Conservation (phyloP, 306 rosid species). For the Lathyrus sativus region DNA sequence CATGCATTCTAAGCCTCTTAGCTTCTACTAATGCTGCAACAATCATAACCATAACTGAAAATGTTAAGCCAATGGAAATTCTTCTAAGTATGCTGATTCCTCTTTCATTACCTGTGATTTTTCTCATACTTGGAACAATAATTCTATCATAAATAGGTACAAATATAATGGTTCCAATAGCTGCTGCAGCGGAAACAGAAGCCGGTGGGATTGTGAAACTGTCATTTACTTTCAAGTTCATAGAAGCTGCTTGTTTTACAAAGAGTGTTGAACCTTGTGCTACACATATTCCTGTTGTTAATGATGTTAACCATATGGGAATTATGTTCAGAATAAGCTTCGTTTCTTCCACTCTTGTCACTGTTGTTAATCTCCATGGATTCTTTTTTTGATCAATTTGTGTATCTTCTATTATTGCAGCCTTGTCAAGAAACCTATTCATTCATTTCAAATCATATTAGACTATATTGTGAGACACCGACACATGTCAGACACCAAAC, state of each 20-base stretch:
- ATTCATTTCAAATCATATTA: conserved; percentile 16
- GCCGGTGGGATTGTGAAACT: conserved; percentile 53
- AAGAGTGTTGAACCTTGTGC: conserved; percentile 51
- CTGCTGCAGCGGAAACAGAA: conserved; percentile 40
- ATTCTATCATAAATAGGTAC: conserved; percentile 47
- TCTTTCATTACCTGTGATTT: conserved; percentile 47
- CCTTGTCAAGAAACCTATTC: conserved; percentile 60
- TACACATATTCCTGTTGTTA: conserved; percentile 42
- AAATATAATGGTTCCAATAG: conserved; percentile 38
- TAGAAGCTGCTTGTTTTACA: conserved; percentile 52
- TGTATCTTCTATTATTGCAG: conserved; percentile 55
- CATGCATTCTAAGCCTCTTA: conserved; percentile 40
- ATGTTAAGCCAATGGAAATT: conserved; percentile 46
- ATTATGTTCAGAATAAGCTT: conserved; percentile 47
- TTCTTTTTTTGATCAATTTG: conserved; percentile 27
- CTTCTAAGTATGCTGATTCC: conserved; percentile 53
- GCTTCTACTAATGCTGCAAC: conserved; percentile 50
- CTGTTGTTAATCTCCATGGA: conserved; percentile 57
- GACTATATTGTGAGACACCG: neutral
- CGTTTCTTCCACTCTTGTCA: conserved; percentile 57
- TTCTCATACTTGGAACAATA: conserved; percentile 47
- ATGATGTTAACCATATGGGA: conserved; percentile 55
- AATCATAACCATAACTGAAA: conserved; percentile 34
- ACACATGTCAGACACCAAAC: no score
- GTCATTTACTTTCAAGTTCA: conserved; percentile 33